Base-by-base conservation (phyloP, 2,329 filamentous ascomycete genomes). In the Pseudopyricularia javanii region DNA sequence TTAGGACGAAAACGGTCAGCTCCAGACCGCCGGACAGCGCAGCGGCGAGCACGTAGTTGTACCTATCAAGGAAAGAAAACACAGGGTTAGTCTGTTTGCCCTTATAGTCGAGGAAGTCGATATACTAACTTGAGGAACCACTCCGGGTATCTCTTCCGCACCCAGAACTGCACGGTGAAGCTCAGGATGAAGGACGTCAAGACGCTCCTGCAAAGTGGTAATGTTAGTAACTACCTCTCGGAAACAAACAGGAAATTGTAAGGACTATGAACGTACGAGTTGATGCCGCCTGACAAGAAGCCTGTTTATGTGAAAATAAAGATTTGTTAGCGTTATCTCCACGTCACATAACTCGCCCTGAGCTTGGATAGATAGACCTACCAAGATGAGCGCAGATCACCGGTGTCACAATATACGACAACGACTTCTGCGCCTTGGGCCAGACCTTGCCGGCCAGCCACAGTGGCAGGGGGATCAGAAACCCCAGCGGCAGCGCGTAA, bases 21-120 rank as follows among this genome's bases (percentile, higher is more conserved):
- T 69, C 62, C 51, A 66, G 66, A 1, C 67, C 70, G 4, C 70
- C 70, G 48, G 68, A 66, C 35, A 70, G 59, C 3, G 67, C 70
- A 2, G 66, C 70, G 0, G 64, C 64, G 4, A 71, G 60, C 4
- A 72, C 57, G 54, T 72, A 71, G 49, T 68, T 69, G 32, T 50
- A 35, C 24, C 8, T 26, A 6, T n/a, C 22, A 43, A 4, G 8
- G 14, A n/a, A 17, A 48, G 3, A 28, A 11, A 14, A n/a, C 3
- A 12, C 11, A 8, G 9, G 6, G 20, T 15, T 37, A 17, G 33
- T 50, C 15, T n/a, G 28, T 22, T 3, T 7, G 11, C 22, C n/a
- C 3, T 1, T 5, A 4, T 7, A n/a, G 17, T 7, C 1, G 15
- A 3, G 20, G 28, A 8, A 1, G 20, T 30, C 15, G 4, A 24